These are phyloP conservation scores for Gossypium turneri DNA, from an alignment of 345 rosid species.

Conservation along the genomic window DNA sequence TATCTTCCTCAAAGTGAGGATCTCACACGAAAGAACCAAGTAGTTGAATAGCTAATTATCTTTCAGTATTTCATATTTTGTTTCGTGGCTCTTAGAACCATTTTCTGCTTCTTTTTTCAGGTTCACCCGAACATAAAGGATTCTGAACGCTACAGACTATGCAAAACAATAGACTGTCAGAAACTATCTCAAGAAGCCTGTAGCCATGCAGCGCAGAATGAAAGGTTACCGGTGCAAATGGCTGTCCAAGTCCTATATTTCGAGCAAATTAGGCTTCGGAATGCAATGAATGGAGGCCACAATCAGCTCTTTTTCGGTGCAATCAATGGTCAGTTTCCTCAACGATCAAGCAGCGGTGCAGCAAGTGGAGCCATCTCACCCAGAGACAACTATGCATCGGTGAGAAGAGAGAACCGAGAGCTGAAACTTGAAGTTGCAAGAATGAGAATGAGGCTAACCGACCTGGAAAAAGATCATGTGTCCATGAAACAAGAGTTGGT, in stretches of 20 bases:
- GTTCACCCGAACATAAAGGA: constrained; percentile 92
- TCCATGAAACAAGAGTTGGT: constrained; percentile 90
- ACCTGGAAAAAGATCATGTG: constrained; percentile 90
- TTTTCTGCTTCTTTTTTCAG: constrained; percentile 27
- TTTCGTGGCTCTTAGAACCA: neutral
- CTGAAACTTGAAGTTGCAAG: constrained; percentile 95
- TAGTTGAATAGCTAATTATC: neutral
- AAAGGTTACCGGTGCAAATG: constrained; percentile 90
- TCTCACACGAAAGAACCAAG: neutral
- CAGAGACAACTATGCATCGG: constrained; percentile 91
- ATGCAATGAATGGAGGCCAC: constrained; percentile 90
- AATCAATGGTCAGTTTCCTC: constrained; percentile 66
- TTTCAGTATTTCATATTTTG: neutral
- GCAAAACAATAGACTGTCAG: constrained; percentile 92
- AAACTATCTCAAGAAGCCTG: constrained; percentile 97
- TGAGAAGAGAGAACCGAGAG: constrained; percentile 93
- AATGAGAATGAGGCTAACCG: constrained; percentile 98
- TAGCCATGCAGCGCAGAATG: constrained; percentile 98
- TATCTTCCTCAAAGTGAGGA: constrained; percentile 76
- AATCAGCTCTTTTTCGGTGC: constrained; percentile 69
- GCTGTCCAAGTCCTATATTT: constrained; percentile 89
- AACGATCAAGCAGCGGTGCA: constrained; percentile 78
- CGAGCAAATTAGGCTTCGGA: constrained; percentile 89
- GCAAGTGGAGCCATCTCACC: constrained; percentile 98
- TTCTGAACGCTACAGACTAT: constrained; percentile 79